A percentile compares a stretch with the other conserved stretches of the same genome.
Evolutionary conservation across 2,329 filamentous ascomycete species (phyloP).

Genomic region (Colletotrichum salicis): DNA sequence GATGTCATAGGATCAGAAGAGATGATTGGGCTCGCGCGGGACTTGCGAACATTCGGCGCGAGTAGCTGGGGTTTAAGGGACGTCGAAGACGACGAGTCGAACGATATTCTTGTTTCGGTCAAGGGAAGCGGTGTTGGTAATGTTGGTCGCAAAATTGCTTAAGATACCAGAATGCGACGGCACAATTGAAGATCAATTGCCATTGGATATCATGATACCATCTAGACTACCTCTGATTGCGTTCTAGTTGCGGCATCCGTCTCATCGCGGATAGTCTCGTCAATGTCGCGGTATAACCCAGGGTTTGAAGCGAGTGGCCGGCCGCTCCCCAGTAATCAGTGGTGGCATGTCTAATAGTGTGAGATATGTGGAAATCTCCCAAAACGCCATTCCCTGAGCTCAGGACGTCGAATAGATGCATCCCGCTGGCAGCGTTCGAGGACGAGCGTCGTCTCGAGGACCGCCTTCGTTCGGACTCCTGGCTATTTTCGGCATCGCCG

Average conservation of each 20-base stretch:
- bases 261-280: slow-evolving; percentile 47
- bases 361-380: slow-evolving; percentile 63
- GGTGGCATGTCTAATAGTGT: slow-evolving; percentile 59
- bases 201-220: slow-evolving; percentile 13
- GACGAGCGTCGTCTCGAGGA: slow-evolving; percentile 37
- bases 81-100: slow-evolving; percentile 71
- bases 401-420: slow-evolving; percentile 59
- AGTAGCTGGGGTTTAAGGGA: slow-evolving; percentile 92
- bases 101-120: slow-evolving; percentile 86
- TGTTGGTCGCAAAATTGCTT: slow-evolving; percentile 87
- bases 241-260: slow-evolving; percentile 31
- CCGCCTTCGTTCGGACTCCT: slow-evolving; percentile 35
- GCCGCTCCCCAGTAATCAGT: slow-evolving; percentile 58
- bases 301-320: slow-evolving; percentile 63
- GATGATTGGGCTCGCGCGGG: slow-evolving; percentile 81
- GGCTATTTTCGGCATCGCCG: slow-evolving; percentile 18
- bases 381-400: slow-evolving; percentile 66
- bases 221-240: slow-evolving; percentile 31
- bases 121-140: slow-evolving; percentile 95
- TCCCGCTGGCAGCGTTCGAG: slow-evolving; percentile 38
- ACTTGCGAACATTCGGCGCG: slow-evolving; percentile 88
- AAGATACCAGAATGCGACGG: slow-evolving; percentile 39
- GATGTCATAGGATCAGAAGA: slow-evolving; percentile 86
- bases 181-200: slow-evolving; percentile 34
- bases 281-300: slow-evolving; percentile 64